A percentile compares a stretch with the other conserved stretches of the same genome.
Conservation (phyloP, 202 grass and related monocot species). For the Digitaria exilis region DNA sequence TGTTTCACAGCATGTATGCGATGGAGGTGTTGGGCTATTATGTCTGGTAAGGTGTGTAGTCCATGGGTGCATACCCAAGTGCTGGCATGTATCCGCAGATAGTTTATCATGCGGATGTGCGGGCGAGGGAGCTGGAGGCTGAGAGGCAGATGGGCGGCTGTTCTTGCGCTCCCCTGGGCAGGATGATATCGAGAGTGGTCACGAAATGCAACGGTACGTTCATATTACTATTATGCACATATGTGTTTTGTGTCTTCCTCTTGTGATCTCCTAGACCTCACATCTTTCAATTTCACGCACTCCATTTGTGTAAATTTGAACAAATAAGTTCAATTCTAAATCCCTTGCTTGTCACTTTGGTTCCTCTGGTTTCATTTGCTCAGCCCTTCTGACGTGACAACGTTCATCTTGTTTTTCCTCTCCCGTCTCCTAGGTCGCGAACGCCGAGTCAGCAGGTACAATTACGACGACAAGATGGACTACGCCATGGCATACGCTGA, state of each 20-base stretch:
- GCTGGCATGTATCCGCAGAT: constrained; percentile 2
- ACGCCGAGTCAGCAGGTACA: not conserved
- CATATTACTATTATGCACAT: not conserved
- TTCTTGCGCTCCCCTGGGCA: not conserved
- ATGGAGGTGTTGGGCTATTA: not conserved
- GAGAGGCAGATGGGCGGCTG: constrained; percentile 4
- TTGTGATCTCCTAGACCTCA: not conserved
- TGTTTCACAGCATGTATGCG: not conserved
- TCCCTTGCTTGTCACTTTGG: not conserved
- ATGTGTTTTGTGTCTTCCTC: not conserved
- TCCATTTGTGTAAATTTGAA: not conserved
- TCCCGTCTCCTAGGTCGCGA: not conserved
- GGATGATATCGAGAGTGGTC: constrained; percentile 13
- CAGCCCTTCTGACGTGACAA: not conserved
- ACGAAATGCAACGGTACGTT: constrained; percentile 7
- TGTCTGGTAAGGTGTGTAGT: not conserved
- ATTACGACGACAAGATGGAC: constrained; percentile 29
- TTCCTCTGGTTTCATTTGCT: not conserved
- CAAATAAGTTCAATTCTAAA: not conserved
- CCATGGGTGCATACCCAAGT: not conserved
- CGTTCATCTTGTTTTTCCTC: not conserved
- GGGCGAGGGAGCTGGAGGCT: constrained; percentile 13
- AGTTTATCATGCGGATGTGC: not conserved
- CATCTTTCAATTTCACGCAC: not conserved
- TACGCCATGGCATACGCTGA: constrained; percentile 55